These are phyloP conservation scores for Eucalyptus regnans DNA, from an alignment of 345 rosid species.

Conservation along the genomic window DNA sequence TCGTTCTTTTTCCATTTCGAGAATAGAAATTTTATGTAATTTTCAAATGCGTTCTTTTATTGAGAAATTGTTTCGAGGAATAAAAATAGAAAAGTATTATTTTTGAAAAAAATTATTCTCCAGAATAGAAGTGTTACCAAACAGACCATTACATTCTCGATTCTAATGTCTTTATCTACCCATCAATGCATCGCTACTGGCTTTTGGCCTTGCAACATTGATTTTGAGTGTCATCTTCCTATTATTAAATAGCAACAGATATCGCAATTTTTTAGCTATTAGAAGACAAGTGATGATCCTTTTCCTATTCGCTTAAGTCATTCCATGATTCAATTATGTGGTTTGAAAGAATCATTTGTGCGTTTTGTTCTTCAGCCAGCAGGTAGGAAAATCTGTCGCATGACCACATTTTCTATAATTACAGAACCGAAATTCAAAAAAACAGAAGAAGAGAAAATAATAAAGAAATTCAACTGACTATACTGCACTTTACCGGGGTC, in stretches of 20 bases:
- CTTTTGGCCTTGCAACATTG: neutral
- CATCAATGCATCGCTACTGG: accelerated
- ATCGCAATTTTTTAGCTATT: neutral
- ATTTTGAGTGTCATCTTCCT: neutral
- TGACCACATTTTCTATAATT: neutral
- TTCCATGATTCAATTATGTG: neutral
- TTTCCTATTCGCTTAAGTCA: neutral
- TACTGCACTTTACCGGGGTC: neutral
- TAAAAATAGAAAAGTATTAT: accelerated
- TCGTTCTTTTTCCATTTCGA: accelerated
- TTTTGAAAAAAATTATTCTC: accelerated
- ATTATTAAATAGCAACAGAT: neutral
- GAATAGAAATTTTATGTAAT: accelerated
- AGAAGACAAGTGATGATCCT: neutral
- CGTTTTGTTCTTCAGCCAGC: neutral
- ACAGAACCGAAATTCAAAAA: neutral
- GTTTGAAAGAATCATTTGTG: neutral
- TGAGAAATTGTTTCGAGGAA: accelerated
- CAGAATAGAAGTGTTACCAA: accelerated
- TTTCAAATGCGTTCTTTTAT: accelerated
- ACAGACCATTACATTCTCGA: accelerated
- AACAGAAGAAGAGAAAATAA: neutral
- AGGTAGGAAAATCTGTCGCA: neutral
- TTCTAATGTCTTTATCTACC: neutral
- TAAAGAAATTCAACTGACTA: neutral